Evolutionary conservation across 2,329 filamentous ascomycete species (phyloP).

Genomic region (Bisporella sp.): DNA sequence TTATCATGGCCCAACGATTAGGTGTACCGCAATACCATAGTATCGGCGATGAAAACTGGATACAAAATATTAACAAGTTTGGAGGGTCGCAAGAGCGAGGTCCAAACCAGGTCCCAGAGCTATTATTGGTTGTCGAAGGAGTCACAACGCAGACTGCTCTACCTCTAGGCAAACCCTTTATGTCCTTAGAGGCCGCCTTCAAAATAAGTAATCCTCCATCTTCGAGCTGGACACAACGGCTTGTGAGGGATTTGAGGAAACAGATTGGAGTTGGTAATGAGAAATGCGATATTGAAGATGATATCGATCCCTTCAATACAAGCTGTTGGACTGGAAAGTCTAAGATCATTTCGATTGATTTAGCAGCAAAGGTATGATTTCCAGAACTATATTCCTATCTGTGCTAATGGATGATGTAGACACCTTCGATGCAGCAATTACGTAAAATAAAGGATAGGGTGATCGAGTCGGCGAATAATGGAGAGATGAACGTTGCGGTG

Average conservation of each 20-base stretch:
- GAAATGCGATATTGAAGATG: conserved; percentile 19
- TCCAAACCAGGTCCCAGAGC: conserved; percentile 34
- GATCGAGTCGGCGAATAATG: conserved; percentile 17
- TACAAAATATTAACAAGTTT: conserved; percentile 53
- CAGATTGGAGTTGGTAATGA: conserved; percentile 16
- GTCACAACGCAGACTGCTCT: conserved; percentile 38
- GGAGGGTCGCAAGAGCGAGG: conserved; percentile 40
- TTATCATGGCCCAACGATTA: conserved; percentile 53
- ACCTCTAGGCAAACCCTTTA: conserved; percentile 35
- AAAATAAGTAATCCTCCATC: conserved; percentile 39
- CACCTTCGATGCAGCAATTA: not conserved
- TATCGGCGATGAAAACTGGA: conserved; percentile 35
- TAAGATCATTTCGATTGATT: conserved; percentile 20
- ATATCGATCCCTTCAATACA: conserved; percentile 22
- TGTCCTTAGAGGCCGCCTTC: conserved; percentile 38
- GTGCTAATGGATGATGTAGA: not conserved
- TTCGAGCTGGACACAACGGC: conserved; percentile 21
- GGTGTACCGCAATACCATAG: conserved; percentile 38
- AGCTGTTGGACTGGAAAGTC: conserved; percentile 30
- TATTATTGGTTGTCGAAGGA: conserved; percentile 54
- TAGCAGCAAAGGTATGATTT: conserved; percentile 18
- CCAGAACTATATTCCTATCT: too few relatives aligned
- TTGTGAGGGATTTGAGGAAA: conserved; percentile 23
- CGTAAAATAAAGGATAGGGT: conserved; percentile 14
- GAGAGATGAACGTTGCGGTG: conserved; percentile 23